Conservation (phyloP, 1,284 basidiomycete species). For the Paramarasmius palmivorus region DNA sequence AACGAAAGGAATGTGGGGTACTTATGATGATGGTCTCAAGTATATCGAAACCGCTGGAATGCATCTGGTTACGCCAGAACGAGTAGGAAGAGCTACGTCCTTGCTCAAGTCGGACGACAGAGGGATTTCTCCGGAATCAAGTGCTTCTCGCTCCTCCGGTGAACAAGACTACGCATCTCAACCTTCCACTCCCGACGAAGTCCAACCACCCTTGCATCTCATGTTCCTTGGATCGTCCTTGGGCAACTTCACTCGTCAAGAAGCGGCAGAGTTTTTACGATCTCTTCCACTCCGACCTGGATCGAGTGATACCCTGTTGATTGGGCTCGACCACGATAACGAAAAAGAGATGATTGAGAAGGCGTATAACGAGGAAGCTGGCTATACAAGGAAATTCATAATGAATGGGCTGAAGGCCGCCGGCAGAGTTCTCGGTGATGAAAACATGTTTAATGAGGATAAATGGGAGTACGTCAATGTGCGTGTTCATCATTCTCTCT, state of each 20-base stretch:
- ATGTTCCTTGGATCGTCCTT: conserved; percentile 94
- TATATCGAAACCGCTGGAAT: conserved; percentile 66
- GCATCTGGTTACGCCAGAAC: conserved; percentile 15
- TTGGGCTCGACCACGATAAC: conserved; percentile 89
- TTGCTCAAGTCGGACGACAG: conserved; percentile 11
- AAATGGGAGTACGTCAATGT: conserved; percentile 83
- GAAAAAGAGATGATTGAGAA: conserved; percentile 64
- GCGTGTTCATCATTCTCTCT: conserved; percentile 4
- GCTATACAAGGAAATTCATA: conserved; percentile 83
- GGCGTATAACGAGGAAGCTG: conserved; percentile 84
- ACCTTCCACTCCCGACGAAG: conserved; percentile 38
- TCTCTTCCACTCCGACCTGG: conserved; percentile 78
- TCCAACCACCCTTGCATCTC: conserved; percentile 65
- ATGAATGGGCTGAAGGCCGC: conserved; percentile 84
- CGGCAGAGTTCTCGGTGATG: conserved; percentile 62
- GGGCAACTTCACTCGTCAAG: conserved; percentile 86
- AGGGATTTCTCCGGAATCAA: conserved; percentile 35
- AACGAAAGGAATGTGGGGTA: conserved; percentile 85
- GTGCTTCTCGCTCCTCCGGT: conserved; percentile 29
- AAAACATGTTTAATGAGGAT: conserved; percentile 56
- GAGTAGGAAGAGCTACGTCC: not conserved
- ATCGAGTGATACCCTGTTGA: conserved; percentile 67
- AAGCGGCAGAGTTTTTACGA: conserved; percentile 75
- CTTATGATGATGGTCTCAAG: conserved; percentile 82
- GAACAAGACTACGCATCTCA: conserved; percentile 24